These are phyloP conservation scores for Fraxinus quadrangulata DNA, from an alignment of 257 asterid genomes.

Conservation along the genomic window DNA sequence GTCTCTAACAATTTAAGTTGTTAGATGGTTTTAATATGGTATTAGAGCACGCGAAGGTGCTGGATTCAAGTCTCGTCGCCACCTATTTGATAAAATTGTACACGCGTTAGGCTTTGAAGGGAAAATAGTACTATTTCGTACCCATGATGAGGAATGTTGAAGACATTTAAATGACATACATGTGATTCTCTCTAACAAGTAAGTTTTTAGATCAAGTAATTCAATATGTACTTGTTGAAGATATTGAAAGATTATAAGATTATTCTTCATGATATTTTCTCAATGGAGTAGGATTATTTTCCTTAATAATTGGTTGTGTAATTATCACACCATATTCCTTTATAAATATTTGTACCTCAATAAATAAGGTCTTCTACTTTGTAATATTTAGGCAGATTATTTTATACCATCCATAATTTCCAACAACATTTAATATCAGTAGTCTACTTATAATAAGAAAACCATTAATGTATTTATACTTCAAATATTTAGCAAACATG, in stretches of 20 bases:
- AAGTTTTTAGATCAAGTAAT: neutral
- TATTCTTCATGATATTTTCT: neutral
- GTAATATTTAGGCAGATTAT: no score
- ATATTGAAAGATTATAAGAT: neutral
- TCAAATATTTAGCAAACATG: neutral
- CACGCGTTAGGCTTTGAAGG: neutral
- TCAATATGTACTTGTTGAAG: neutral
- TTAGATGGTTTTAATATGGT: neutral
- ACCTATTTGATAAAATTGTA: neutral
- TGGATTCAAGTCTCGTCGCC: neutral
- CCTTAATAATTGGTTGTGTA: neutral
- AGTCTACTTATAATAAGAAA: neutral
- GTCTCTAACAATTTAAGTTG: neutral
- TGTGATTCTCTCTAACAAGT: neutral
- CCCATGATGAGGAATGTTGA: neutral
- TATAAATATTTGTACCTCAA: neutral
- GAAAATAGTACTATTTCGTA: no score
- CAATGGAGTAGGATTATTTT: neutral
- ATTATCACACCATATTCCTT: no score
- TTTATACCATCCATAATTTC: no score
- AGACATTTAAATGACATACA: neutral
- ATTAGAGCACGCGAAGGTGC: neutral
- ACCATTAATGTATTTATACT: neutral
- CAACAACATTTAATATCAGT: neutral
- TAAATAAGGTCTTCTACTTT: neutral